Evolutionary conservation across 1,284 basidiomycete species (phyloP).

Genomic region (Ganoderma boninense): DNA sequence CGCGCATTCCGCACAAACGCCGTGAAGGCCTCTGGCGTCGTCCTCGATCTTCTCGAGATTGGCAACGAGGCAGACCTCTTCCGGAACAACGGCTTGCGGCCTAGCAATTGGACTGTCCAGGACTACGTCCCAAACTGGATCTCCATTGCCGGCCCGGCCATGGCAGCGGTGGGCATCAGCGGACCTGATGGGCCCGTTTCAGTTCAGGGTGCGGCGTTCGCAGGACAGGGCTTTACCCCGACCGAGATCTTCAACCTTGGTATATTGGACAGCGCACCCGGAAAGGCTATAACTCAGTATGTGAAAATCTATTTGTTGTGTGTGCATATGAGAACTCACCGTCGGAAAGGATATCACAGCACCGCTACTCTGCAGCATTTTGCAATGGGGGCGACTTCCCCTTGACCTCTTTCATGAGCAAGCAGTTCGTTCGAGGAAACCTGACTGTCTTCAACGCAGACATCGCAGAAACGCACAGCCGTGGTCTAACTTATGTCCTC

Average conservation of each 20-base stretch:
- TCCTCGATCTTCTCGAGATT: constrained; percentile 26
- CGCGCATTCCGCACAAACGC: constrained; percentile 56
- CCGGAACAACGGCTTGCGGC: constrained; percentile 54
- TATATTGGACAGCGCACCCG: constrained; percentile 43
- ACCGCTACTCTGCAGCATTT: constrained; percentile 65
- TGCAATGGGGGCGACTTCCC: constrained; percentile 57
- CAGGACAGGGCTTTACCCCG: constrained; percentile 64
- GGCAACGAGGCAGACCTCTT: constrained; percentile 72
- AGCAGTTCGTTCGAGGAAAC: constrained; percentile 64
- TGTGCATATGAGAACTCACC: background rate
- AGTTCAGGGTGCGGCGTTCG: constrained; percentile 63
- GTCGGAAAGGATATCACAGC: constrained; percentile 62
- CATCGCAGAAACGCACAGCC: constrained; percentile 52
- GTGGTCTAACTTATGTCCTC: constrained; percentile 63
- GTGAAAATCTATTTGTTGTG: constrained; percentile 21
- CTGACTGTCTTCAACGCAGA: constrained; percentile 58
- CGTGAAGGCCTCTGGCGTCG: constrained; percentile 53
- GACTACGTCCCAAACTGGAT: constrained; percentile 64
- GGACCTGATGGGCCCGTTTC: constrained; percentile 46
- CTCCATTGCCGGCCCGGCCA: constrained; percentile 36
- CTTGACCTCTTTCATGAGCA: constrained; percentile 68
- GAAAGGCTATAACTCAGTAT: constrained; percentile 43
- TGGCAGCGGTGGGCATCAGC: constrained; percentile 39
- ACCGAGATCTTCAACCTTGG: constrained; percentile 53
- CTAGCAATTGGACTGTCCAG: constrained; percentile 51